Evolutionary conservation across 768 basidiomycete species (phyloP).

Genomic region (Sporobolomyces pararoseus): DNA sequence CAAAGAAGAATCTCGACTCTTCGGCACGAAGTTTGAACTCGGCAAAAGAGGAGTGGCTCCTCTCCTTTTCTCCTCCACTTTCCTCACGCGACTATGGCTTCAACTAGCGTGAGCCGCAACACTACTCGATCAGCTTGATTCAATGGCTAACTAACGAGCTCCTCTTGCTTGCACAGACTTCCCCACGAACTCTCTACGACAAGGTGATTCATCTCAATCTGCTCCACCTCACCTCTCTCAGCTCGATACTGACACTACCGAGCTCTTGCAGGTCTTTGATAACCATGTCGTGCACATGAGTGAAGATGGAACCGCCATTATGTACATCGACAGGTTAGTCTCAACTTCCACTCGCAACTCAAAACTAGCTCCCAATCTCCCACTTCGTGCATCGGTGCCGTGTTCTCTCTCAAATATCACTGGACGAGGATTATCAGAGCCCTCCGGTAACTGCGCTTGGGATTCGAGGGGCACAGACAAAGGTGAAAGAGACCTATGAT

Average conservation of each 20-base stretch:
- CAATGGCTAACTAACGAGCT: no score
- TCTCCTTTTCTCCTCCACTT: background rate
- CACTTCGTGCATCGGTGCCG: no score
- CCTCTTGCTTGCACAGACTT: background rate
- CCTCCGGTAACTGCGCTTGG: no score
- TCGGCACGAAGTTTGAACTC: no score
- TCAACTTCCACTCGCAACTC: background rate
- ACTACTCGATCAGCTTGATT: background rate
- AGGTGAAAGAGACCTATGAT: no score
- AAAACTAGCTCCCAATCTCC: no score
- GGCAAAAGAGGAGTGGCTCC: no score
- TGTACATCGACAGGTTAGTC: constrained; percentile 51
- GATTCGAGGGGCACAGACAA: no score
- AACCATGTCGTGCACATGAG: constrained; percentile 72
- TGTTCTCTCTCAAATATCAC: no score
- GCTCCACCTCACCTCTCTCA: background rate
- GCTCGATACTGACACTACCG: background rate
- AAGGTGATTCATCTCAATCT: constrained; percentile 53
- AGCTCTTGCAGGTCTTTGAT: constrained; percentile 74
- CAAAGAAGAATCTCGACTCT: no score
- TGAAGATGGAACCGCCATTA: constrained; percentile 49
- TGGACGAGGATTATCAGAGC: no score
- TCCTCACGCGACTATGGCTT: background rate
- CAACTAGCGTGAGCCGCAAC: background rate
- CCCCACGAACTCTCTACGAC: constrained; percentile 79